Base-by-base conservation (phyloP, 176 grass and related monocot species). In the Cymbopogon citratus region DNA sequence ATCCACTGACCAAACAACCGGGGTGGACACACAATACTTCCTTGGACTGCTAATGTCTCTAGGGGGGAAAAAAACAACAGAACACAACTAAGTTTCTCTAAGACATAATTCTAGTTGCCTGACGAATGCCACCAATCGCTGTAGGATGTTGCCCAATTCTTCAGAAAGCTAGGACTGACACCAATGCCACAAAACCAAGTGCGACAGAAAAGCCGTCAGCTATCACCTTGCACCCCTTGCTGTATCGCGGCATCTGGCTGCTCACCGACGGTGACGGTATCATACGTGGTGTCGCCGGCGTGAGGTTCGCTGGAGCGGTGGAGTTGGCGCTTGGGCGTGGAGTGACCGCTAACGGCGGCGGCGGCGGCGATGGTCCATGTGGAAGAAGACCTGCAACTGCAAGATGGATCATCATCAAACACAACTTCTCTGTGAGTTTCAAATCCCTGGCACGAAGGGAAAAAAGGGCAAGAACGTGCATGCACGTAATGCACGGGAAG, bases 181-280 rank as follows among this genome's bases (percentile, higher is more conserved):
- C 26, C 62, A 88, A 33, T 54, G 71, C 73, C 60, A 85, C 66
- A 59, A 89, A 66, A 85, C 61, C 80, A 76, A 89, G 73, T 19
- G 80, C 49, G 19, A 69, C 33, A 12, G 75, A 63, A 27, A 71
- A 44, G 61, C 67, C 61, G 39, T 62, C 45, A 18, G 19, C 77
- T 9, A 39, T 76, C 52, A 82, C 44, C 66, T 85, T 88, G 63
- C 51, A 33, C 56, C 91, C 91, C 48, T 75, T 60, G 88, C 90
- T 97, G 59, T 83, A 63, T 51, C 87, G 77, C 12, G 83, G 34
- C 62, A 84, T 74, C 63, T 76, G 86, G 91, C 79, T 80, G 76
- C 69, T 89, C 28, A 74, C 67, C 66, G 52, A 89, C 85, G 74
- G 73, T 23, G 87, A 65, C 13, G 87, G 84, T 3, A 86, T 66